These are phyloP conservation scores for Parachlorella kessleri DNA, from an alignment of 139 green algal genomes.

Conservation along the genomic window DNA sequence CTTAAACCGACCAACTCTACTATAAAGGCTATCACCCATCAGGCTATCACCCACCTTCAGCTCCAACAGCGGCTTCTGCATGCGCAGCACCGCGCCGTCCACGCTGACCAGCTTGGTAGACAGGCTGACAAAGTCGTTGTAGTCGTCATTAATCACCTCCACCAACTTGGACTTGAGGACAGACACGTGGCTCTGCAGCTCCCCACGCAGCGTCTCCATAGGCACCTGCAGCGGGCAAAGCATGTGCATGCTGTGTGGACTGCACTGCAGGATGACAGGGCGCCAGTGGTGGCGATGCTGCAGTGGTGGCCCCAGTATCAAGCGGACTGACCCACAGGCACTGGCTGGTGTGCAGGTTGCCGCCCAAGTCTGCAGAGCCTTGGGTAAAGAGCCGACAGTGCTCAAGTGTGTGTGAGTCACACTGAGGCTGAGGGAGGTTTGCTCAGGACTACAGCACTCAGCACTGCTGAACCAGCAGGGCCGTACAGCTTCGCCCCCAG, in stretches of 20 bases:
- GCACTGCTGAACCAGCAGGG: not conserved
- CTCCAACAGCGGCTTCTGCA: conserved; percentile 80
- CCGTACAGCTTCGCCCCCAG: not conserved
- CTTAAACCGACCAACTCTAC: no score
- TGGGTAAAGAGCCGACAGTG: not conserved
- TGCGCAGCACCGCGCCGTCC: conserved; percentile 82
- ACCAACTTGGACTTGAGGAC: conserved; percentile 75
- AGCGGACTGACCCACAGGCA: not conserved
- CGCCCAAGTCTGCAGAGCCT: not conserved
- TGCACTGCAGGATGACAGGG: not conserved
- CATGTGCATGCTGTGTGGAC: not conserved
- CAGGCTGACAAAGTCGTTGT: conserved; percentile 92
- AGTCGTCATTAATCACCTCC: conserved; percentile 93
- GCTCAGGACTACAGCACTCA: not conserved
- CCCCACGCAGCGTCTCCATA: conserved; percentile 74
- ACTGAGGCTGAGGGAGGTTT: no score
- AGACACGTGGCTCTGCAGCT: conserved; percentile 78
- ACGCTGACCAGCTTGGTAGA: conserved; percentile 84
- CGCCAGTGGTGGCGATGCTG: no score
- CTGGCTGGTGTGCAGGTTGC: not conserved
- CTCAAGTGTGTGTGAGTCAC: not conserved
- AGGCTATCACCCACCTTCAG: conserved; percentile 54
- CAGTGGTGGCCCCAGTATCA: not conserved
- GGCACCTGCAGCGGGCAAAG: conserved; percentile 69
- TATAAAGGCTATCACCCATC: no score